phyloP scores from a whole-genome alignment of 2,329 filamentous ascomycete genomes.

The Phaeosphaeriaceae sp. region DNA sequence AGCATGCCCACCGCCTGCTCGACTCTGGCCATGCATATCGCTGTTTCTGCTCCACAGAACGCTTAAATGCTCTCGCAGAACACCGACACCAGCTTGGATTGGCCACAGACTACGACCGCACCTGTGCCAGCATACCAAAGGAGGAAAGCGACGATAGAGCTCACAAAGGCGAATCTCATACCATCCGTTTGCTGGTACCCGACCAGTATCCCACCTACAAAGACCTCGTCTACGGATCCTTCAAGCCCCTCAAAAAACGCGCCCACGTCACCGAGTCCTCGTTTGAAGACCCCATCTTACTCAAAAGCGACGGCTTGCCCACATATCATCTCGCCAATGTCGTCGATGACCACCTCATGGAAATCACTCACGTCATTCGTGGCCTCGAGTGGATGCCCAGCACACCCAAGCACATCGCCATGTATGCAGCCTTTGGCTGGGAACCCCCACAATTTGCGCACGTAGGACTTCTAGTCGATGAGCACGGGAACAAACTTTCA shows the following conservation, averaged over 20 bases:
- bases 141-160: slow-evolving; percentile 76
- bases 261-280: slow-evolving; percentile 53
- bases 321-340: slow-evolving; percentile 99
- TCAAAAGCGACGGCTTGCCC: slow-evolving; percentile 90
- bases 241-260: slow-evolving; percentile 39
- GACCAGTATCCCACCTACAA: slow-evolving; percentile 67
- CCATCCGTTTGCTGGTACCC: slow-evolving; percentile 75
- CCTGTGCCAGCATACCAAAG: slow-evolving; percentile 70
- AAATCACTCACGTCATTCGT: slow-evolving; percentile 93
- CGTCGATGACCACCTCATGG: slow-evolving; percentile 93
- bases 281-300: slow-evolving; percentile 83
- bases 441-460: slow-evolving; percentile 56
- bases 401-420: slow-evolving; percentile 76
- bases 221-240: slow-evolving; percentile 78
- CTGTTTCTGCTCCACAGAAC: slow-evolving; percentile 84
- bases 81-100: slow-evolving; percentile 66
- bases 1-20: slow-evolving; percentile 73
- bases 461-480: slow-evolving; percentile 56
- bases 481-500: slow-evolving; percentile 64
- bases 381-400: slow-evolving; percentile 97
- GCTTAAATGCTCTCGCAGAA: slow-evolving; percentile 70
- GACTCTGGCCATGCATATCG: slow-evolving; percentile 79
- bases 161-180: slow-evolving; percentile 71
- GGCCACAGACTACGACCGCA: slow-evolving; percentile 70
- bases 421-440: slow-evolving; percentile 59